Percentiles rank a stretch among this genome's conserved stretches.
Evolutionary conservation across 2,329 filamentous ascomycete genomes (phyloP).

Genomic region (Hymenoscyphus salicellus): DNA sequence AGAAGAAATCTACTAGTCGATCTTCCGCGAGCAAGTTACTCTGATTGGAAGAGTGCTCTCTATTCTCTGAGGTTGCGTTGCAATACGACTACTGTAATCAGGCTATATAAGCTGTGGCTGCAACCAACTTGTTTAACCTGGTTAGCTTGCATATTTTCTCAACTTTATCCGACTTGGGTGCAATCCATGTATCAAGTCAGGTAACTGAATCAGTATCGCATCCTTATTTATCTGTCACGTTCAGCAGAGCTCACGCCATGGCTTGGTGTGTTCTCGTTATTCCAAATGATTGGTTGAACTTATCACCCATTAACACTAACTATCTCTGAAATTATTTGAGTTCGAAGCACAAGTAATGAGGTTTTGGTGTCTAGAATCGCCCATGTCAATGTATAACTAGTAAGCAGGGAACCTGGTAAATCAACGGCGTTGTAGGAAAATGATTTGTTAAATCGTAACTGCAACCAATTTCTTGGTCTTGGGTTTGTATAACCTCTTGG

Average conservation of each 20-base stretch:
- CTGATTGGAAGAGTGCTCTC: not conserved
- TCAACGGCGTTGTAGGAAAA: not conserved
- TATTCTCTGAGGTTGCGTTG: no score
- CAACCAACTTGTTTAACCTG: not conserved
- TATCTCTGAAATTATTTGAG: not conserved
- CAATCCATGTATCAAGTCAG: not conserved
- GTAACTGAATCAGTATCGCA: not conserved
- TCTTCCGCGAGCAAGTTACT: not conserved
- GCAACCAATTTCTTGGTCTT: not conserved
- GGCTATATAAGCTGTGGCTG: not conserved
- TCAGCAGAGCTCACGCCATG: not conserved
- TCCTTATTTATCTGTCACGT: not conserved
- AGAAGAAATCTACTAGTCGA: no score
- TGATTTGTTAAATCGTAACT: not conserved
- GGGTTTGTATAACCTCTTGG: not conserved
- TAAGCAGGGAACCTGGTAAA: not conserved
- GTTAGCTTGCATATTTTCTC: not conserved
- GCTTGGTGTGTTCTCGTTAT: not conserved
- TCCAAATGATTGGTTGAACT: not conserved
- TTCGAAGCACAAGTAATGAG: not conserved
- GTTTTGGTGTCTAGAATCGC: not conserved
- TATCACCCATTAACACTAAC: no score
- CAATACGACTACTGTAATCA: not conserved
- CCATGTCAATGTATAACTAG: no score
- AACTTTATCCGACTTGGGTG: not conserved